Evolutionary conservation across 495 filamentous ascomycete genomes (phyloP).

Genomic region (Daldinia caldariorum): DNA sequence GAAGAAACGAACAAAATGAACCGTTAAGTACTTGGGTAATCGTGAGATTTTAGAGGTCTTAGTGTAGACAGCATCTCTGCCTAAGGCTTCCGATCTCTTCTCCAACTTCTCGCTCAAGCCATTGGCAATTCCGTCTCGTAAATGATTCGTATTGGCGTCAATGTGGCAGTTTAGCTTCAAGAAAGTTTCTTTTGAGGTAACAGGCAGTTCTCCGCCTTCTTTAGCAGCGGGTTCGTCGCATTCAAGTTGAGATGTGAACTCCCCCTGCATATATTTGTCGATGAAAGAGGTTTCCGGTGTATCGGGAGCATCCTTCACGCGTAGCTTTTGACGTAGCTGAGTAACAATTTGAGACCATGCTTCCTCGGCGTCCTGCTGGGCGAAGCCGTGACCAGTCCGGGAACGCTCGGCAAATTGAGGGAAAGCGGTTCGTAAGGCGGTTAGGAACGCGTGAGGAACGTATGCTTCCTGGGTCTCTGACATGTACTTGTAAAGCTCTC

Average conservation of each 20-base stretch:
- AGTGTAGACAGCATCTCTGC: constrained; percentile 82
- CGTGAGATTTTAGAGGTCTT: constrained; percentile 89
- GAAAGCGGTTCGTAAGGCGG: constrained; percentile 79
- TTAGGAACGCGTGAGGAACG: constrained; percentile 84
- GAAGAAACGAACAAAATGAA: constrained; percentile 98
- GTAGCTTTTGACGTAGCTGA: constrained; percentile 83
- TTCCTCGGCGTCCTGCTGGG: constrained; percentile 98
- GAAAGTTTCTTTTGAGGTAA: constrained; percentile 74
- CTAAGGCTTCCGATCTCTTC: constrained; percentile 83
- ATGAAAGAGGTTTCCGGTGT: constrained; percentile 75
- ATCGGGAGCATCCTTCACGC: constrained; percentile 63
- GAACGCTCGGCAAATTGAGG: constrained; percentile 95
- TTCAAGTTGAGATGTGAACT: constrained; percentile 76
- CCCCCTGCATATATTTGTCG: constrained; percentile 87
- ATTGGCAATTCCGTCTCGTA: constrained; percentile 84
- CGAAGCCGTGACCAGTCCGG: constrained; percentile 81
- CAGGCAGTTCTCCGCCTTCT: constrained; percentile 78
- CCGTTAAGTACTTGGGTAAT: constrained; percentile 92
- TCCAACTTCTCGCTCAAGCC: constrained; percentile 89
- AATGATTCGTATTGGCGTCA: constrained; percentile 81
- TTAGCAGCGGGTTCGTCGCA: constrained; percentile 84
- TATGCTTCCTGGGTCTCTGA: constrained; percentile 89
- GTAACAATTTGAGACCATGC: constrained; percentile 96
- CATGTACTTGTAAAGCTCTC: constrained; percentile 94
- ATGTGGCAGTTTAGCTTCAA: constrained; percentile 97